Percentiles rank a stretch among this genome's conserved stretches.
phyloP scores from a whole-genome alignment of 2,329 filamentous ascomycete species.

The Xylariaceae sp. region DNA sequence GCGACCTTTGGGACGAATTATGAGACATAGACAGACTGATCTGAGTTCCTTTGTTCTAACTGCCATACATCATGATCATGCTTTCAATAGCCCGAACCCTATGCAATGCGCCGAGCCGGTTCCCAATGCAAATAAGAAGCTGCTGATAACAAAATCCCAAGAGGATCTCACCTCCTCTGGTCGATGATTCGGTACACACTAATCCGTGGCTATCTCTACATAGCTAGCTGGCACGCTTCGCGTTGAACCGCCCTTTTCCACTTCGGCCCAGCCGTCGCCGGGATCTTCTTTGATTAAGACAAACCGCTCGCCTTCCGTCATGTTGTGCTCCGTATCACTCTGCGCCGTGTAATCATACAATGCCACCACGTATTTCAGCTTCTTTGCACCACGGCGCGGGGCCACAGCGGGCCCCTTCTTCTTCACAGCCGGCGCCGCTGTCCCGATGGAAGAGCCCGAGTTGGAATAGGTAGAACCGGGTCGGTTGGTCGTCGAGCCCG shows the following conservation, averaged over 20 bases:
- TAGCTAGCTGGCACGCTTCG: conserved; percentile 95
- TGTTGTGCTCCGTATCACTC: conserved; percentile 82
- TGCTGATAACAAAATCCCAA: conserved; percentile 2
- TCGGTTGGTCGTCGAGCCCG: conserved; percentile 47
- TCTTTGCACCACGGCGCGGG: conserved; percentile 86
- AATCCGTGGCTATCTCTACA: conserved; percentile 58
- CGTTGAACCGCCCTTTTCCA: conserved; percentile 83
- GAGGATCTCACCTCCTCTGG: not conserved
- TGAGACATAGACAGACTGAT: not conserved
- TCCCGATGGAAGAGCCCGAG: conserved; percentile 65
- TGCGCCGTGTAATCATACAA: conserved; percentile 88
- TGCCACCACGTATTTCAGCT: conserved; percentile 88
- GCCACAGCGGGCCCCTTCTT: conserved; percentile 92
- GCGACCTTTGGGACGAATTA: no score
- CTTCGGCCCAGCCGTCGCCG: conserved; percentile 95
- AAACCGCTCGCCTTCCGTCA: conserved; percentile 87
- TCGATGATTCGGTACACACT: not conserved
- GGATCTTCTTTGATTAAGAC: conserved; percentile 84
- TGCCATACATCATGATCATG: not conserved
- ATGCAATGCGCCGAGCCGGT: conserved; percentile 12
- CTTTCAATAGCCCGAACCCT: conserved; percentile 5
- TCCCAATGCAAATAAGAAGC: not conserved
- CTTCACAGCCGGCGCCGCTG: conserved; percentile 50
- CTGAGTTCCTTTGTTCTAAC: not conserved
- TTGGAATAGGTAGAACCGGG: conserved; percentile 77